Base-by-base conservation (phyloP, 768 basidiomycete genomes). In the Erythrobasidium yunnanense region DNA sequence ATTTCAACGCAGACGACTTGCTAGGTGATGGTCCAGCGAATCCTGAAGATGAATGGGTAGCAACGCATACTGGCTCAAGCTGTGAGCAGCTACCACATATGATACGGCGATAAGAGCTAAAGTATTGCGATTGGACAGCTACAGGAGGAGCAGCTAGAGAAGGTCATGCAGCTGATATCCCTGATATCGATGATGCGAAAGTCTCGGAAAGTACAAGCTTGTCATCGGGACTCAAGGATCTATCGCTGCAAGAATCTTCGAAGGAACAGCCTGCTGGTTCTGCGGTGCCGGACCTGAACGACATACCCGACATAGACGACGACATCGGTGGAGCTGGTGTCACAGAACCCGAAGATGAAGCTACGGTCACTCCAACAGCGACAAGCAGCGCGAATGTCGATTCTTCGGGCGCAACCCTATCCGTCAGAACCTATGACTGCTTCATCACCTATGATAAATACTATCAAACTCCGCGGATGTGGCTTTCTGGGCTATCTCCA, bases 391-490 rank as follows among this genome's bases (percentile, higher is more conserved):
- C 70, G 72, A 69, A 34, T 13, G 0, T 25, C 53, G 62, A 47
- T 22, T 50, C 47, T 25, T 58, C 62, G 29, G 52, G 50, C 65
- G 70, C 69, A 34, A 80, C 96, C 27, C 80, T 97, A 45, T 89
- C 92, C 81, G 90, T 97, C 42, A 84, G 95, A 73, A 99, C 93
- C 11, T 99, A 99, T 79, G 95, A 99, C 76, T 92, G 96, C 73
- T 89, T 95, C 87, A 97, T 99, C 80, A 90, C 89, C 52, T 99
- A 97, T 77, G 95, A 99, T 82, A 99, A 97, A 79, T 93, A 92
- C 77, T 97, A 99, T 78, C 95, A 97, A 77, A 96, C 92, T 13
- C 95, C 95, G 23, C 84, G 93, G 71, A 87, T 96, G 75, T 99
- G 95, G 95, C 78, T 99, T 66, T 83, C 92, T 70, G 95, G 95